Conservation (phyloP, 805 yeast genomes). For the Candida tallmaniae region DNA sequence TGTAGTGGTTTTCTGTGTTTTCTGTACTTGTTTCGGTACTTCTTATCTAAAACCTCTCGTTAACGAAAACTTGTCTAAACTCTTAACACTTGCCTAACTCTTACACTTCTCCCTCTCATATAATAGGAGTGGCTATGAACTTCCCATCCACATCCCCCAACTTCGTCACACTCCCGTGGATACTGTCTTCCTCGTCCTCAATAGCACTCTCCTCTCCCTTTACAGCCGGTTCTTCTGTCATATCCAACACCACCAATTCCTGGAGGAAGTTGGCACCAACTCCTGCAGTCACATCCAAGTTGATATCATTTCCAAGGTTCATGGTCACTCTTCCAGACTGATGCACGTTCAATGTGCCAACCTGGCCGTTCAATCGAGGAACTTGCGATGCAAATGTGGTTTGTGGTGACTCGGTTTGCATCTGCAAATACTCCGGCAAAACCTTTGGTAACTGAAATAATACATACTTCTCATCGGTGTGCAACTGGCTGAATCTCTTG, state of each 20-base stretch:
- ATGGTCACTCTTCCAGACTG: constrained; percentile 79
- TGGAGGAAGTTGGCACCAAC: constrained; percentile 67
- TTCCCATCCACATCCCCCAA: constrained; percentile 28
- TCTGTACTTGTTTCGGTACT: too few relatives aligned
- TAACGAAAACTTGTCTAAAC: too few relatives aligned
- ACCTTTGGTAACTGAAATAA: constrained; percentile 48
- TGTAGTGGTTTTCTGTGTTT: too few relatives aligned
- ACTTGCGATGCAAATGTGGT: background rate
- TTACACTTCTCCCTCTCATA: too few relatives aligned
- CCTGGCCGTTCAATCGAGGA: constrained; percentile 41
- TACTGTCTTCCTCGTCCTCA: constrained; percentile 18
- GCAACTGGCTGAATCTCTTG: constrained; percentile 16
- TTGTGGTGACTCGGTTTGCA: background rate
- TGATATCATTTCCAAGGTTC: constrained; percentile 62
- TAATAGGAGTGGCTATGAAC: constrained; percentile 27
- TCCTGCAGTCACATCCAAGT: constrained; percentile 67
- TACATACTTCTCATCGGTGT: constrained; percentile 17
- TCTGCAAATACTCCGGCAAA: constrained; percentile 33
- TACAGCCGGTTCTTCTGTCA: constrained; percentile 10
- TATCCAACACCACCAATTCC: constrained; percentile 59
- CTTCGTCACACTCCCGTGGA: constrained; percentile 21
- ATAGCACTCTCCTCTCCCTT: constrained; percentile 12
- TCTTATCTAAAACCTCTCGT: too few relatives aligned
- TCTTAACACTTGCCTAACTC: too few relatives aligned
- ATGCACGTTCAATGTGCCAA: constrained; percentile 74